Base-by-base conservation (phyloP, 176 grass and related monocot species). In the Oryza nivara region DNA sequence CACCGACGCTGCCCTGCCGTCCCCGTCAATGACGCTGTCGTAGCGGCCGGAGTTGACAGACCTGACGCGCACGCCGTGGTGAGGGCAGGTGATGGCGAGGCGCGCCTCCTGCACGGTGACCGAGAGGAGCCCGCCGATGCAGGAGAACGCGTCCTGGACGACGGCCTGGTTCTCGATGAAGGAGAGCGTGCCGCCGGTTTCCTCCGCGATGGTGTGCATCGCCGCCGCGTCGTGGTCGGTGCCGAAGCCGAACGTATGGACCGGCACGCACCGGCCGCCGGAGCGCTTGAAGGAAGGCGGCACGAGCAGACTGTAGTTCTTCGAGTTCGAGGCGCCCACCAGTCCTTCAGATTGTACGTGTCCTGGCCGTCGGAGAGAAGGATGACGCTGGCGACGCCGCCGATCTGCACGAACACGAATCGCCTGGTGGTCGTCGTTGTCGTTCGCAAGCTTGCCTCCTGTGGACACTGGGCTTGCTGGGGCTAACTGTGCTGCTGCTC, bases 311-410 rank as follows among this genome's bases (percentile, higher is more conserved):
- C 40, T 41, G 40, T 41, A 7, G 40, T 41, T 41, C 40, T 41
- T 41, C 7, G 40, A 41, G 40, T 41, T 41, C 7, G 40, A 41
- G 40, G 40, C 40, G 40, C 40, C 40, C 40, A 41, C 40, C 40
- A 7, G 17, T 2, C 17, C 17, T 58, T 20, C 0, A 58, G 52
- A 58, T 58, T 97, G 67, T 92, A 86, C 28, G 92, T 95, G 80
- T 98, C 92, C 70, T 92, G 92, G 3, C 95, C 95, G 71, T 98
- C 95, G 4, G 95, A 95, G 28, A 98, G 92, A 17, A 98, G 91
- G 25, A 95, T 89, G 51, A 95, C 83, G 76, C 95, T 90, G 44
- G 89, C 85, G 11, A 95, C 79, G 7, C 30, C 30, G 30, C 30
- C 30, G 2, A 32, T 32, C 30, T 32, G 30, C 30, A 32, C 30